Base-by-base conservation (phyloP, 1,139 yeast genomes). In the Blastobotrys ciferrii region DNA sequence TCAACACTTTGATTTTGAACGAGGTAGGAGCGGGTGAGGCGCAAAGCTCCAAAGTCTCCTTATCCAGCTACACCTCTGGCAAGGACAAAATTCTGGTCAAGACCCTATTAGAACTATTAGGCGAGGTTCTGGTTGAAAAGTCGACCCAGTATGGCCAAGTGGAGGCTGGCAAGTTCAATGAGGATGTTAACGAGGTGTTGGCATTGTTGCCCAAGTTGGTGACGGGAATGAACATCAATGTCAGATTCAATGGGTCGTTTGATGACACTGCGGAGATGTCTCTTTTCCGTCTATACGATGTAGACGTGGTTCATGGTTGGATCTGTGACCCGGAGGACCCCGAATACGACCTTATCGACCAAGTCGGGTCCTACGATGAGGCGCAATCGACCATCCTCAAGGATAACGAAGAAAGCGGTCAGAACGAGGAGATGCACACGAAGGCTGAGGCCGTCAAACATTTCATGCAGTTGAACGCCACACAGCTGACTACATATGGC, bases 401-500 rank as follows among this genome's bases (percentile, higher is more conserved):
- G 23, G 50, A 53, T 25, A 38, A 45, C n/a, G 57, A 51, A n/a
- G 53, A 49, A 9, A 35, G 45, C n/a, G 41, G 46, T 28, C 50
- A 47, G n/a, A 39, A 48, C 12, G 53, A 49, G 13, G 53, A 52
- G 7, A 14, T 48, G 19, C 51, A 48, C 19, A 49, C 48, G 5
- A 51, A 48, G 14, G 60, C 59, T 2, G 46, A 46, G 3, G 58
- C 59, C 2, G 52, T 60, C 2, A 53, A 56, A 14, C 59, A 61
- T 31, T 84, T 86, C 74, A 63, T 82, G 31, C 65, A 66, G 6
- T 63, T 65, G 14, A 80, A 85, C 53, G 75, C 79, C 2, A 81
- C 95, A 0, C 96, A 89, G 61, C 68, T 88, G 58, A 87, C 96
- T 0, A 69, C 68, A 1, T 67, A 70, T 46, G 97, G 97, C 0